phyloP scores from a whole-genome alignment of 2,329 filamentous ascomycete genomes.

The Pseudogymnoascus sp. region DNA sequence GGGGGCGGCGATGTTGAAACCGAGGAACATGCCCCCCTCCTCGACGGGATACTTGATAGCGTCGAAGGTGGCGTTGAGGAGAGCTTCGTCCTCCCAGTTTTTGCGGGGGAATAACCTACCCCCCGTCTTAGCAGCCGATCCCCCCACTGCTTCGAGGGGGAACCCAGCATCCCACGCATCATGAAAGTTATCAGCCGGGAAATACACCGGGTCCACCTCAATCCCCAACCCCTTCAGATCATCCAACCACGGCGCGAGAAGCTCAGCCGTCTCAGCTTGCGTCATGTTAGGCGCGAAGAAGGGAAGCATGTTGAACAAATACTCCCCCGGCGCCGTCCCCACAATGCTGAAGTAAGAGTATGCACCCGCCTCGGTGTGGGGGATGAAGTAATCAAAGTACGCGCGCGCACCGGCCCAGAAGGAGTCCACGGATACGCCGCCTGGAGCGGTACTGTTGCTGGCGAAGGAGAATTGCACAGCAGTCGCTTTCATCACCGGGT shows the following conservation, averaged over 20 bases:
- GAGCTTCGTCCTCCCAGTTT: constrained; percentile 28
- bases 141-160: constrained; percentile 31
- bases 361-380: constrained; percentile 31
- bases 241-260: constrained; percentile 33
- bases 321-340: constrained; percentile 26
- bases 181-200: constrained; percentile 15
- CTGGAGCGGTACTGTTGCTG: constrained; percentile 37
- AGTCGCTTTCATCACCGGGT: constrained; percentile 31
- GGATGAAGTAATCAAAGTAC: constrained; percentile 39
- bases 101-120: constrained; percentile 36
- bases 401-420: constrained; percentile 47
- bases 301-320: constrained; percentile 27
- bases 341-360: constrained; percentile 28
- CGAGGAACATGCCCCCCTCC: constrained; percentile 28
- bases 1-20: constrained; percentile 22
- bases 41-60: constrained; percentile 29
- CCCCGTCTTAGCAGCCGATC: constrained; percentile 26
- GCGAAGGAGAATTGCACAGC: constrained; percentile 39
- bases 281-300: constrained; percentile 28
- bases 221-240: constrained; percentile 27
- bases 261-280: constrained; percentile 20
- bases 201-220: constrained; percentile 28
- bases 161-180: constrained; percentile 36
- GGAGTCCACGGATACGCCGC: constrained; percentile 29
- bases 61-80: constrained; percentile 23